Percentiles rank a stretch among this genome's conserved stretches.
phyloP scores from a whole-genome alignment of 352 stramenopile species.

The Globisporangium takayamanum region DNA sequence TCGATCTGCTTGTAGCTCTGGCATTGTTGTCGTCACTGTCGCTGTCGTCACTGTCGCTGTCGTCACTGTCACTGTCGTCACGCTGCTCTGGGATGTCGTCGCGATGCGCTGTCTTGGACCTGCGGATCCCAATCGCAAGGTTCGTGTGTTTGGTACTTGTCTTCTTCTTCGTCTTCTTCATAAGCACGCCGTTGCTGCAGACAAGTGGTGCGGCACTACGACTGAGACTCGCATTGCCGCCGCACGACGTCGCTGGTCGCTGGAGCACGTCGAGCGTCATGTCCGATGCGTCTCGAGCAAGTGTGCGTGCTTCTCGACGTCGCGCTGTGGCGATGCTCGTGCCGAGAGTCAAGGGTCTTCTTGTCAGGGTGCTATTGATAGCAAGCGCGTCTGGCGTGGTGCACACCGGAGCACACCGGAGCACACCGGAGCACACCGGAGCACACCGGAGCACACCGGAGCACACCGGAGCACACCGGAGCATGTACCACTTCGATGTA shows the following conservation, averaged over 20 bases:
- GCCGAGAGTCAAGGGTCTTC: no score
- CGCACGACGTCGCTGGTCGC: conserved; percentile 10
- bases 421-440: no score
- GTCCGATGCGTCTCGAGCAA: no score
- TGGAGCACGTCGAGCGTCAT: conserved; percentile 30
- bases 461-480: no score
- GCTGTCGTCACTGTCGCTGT: conserved; percentile 1
- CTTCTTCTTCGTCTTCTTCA: conserved; percentile 5
- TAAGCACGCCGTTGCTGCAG: not conserved
- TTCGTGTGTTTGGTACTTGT: not conserved
- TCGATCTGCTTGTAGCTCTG: not conserved
- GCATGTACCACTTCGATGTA: conserved; percentile 25
- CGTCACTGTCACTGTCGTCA: no score
- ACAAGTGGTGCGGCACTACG: not conserved
- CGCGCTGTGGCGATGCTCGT: no score
- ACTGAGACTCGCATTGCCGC: not conserved
- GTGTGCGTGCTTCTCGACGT: no score
- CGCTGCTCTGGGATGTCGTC: conserved; percentile 6
- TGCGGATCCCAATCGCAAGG: not conserved
- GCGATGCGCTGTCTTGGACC: not conserved
- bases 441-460: no score
- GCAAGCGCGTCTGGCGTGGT: no score
- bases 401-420: no score
- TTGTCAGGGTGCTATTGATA: no score
- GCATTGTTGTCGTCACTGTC: conserved; percentile 1